Conservation (phyloP, 495 filamentous ascomycete genomes). For the Cladorrhinum samala region DNA sequence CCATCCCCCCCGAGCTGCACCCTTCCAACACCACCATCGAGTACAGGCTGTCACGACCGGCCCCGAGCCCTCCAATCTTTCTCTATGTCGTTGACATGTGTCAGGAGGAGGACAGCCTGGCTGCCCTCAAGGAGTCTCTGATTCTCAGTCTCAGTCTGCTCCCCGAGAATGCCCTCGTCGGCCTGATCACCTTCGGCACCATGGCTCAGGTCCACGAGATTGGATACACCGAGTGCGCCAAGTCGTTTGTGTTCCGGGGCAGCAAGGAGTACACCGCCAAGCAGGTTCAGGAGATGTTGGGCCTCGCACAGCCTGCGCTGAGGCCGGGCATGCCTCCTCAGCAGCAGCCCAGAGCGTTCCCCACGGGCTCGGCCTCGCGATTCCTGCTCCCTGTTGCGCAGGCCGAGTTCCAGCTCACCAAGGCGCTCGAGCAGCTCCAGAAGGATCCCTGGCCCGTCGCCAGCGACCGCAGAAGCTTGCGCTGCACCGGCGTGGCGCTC, state of each 20-base stretch:
- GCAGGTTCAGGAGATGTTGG: constrained; percentile 98
- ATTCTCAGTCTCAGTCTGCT: constrained; percentile 95
- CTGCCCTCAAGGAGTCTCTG: constrained; percentile 91
- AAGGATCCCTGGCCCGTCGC: constrained; percentile 98
- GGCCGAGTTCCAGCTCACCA: constrained; percentile 97
- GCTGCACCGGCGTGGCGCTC: constrained; percentile 93
- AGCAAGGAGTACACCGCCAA: constrained; percentile 96
- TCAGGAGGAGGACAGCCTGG: constrained; percentile 95
- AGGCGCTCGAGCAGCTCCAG: constrained; percentile 91
- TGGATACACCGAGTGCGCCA: constrained; percentile 95
- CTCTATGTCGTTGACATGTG: constrained; percentile 98
- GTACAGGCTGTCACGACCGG: constrained; percentile 87
- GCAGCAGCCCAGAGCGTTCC: constrained; percentile 62
- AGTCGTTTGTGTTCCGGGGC: constrained; percentile 98
- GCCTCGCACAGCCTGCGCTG: constrained; percentile 59
- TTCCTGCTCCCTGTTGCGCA: constrained; percentile 94
- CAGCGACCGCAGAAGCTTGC: constrained; percentile 83
- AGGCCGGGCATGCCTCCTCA: constrained; percentile 77
- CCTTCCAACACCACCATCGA: constrained; percentile 94
- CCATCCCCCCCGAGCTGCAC: constrained; percentile 93
- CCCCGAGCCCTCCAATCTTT: constrained; percentile 92
- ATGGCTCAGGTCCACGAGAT: constrained; percentile 99
- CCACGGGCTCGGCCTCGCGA: constrained; percentile 74
- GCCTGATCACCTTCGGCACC: constrained; percentile 91
- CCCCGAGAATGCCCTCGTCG: constrained; percentile 88